Conservation (phyloP, 352 stramenopile species). For the Phytopythium chamaehyphon region DNA sequence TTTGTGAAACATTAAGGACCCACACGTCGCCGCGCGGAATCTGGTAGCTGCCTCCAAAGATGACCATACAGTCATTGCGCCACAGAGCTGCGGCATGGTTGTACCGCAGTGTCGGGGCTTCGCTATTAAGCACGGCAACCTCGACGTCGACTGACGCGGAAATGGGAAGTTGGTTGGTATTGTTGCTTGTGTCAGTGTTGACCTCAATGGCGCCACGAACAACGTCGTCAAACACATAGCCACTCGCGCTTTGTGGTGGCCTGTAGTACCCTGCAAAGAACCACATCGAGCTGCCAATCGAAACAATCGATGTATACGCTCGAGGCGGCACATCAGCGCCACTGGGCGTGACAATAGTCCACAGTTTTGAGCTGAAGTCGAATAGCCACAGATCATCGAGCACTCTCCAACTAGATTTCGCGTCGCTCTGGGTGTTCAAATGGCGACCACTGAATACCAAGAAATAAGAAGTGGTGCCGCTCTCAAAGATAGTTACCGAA, state of each 20-base stretch:
- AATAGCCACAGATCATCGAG: slow-evolving; percentile 59
- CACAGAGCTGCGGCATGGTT: slow-evolving; percentile 57
- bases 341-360: slow-evolving; percentile 22
- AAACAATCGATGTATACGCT: slow-evolving; percentile 65
- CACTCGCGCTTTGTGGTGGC: slow-evolving; percentile 40
- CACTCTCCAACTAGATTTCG: slow-evolving; percentile 37
- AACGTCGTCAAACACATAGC: slow-evolving; percentile 71
- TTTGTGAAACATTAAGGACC: slow-evolving; percentile 42
- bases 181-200: slow-evolving; percentile 10
- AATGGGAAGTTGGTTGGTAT: not conserved
- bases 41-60: slow-evolving; percentile 74
- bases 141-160: slow-evolving; percentile 26
- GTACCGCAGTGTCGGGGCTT: slow-evolving; percentile 51
- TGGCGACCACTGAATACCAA: slow-evolving; percentile 56
- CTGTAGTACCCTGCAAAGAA: slow-evolving; percentile 78
- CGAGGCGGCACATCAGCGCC: slow-evolving; percentile 20
- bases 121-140: slow-evolving; percentile 8
- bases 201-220: slow-evolving; percentile 33
- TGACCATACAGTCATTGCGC: slow-evolving; percentile 44
- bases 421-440: slow-evolving; percentile 19
- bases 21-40: slow-evolving; percentile 62
- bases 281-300: slow-evolving; percentile 44
- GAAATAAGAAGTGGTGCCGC: slow-evolving; percentile 30
- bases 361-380: slow-evolving; percentile 36
- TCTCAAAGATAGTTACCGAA: slow-evolving; percentile 36